Evolutionary conservation across 192 early-diverging fungal species (phyloP).

Genomic region (Coemansia sp.): DNA sequence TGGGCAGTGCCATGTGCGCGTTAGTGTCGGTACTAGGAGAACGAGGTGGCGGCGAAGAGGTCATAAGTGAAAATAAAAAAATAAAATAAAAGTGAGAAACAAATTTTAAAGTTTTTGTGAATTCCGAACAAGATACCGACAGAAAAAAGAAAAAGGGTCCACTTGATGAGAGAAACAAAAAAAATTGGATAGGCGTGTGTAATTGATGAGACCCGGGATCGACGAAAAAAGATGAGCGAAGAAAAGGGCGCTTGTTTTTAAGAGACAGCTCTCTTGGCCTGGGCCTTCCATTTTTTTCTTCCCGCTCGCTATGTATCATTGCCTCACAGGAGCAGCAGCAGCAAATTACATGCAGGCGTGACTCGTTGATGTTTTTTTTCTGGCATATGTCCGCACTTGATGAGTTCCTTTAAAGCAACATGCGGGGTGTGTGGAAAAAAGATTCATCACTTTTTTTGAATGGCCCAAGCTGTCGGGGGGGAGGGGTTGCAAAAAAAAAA

Average conservation of each 20-base stretch:
- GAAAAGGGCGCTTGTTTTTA: not conserved
- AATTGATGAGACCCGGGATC: not conserved
- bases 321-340: not conserved
- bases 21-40: not conserved
- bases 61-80: not conserved
- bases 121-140: slow-evolving; percentile 1
- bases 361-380: not conserved
- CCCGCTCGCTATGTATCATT: not conserved
- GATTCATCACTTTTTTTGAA: not conserved
- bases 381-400: not conserved
- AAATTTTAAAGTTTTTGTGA: not conserved
- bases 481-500: not conserved
- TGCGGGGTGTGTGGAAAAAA: not conserved
- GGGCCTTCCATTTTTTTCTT: not conserved
- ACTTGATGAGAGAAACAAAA: not conserved
- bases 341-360: not conserved
- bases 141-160: not conserved
- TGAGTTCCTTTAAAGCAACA: not conserved
- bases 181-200: not conserved
- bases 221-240: not conserved
- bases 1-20: not conserved
- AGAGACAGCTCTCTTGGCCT: not conserved
- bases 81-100: not conserved
- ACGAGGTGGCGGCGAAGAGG: not conserved
- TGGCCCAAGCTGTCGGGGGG: not conserved